Base-by-base conservation (phyloP, 1,139 yeast species). In the Nadsonia starkeyi-henricii region DNA sequence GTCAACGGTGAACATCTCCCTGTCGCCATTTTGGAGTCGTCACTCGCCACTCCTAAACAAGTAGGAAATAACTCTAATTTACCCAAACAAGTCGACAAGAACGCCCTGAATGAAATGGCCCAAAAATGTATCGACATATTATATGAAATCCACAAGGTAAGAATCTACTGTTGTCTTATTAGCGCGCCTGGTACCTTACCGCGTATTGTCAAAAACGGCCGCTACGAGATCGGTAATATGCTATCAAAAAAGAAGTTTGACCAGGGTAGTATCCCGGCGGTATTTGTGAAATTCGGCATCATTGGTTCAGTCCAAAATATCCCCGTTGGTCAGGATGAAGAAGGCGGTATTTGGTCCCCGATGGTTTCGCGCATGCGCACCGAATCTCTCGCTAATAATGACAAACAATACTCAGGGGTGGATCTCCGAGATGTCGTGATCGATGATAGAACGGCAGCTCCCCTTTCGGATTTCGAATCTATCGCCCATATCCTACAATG, bases 171-270 rank as follows among this genome's bases (percentile, higher is more conserved):
- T 63, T 81, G 88, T 4, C 61, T 86, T 52, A 81, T 89, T 2
- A 84, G 91, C 1, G 83, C 88, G 41, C 81, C 86, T 39, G 88
- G 85, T 53, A 73, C 89, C 0, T 70, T 93, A 39, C 96, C 98
- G 1, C 76, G 95, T 59, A 82, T 85, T 23, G 72, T 79, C 62
- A 70, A 93, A 58, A 80, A 86, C 64, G 96, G 96, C 7, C 80
- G 94, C 13, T 72, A 82, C 33, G 98, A 93, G 58, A 84, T 91
- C 55, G 97, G 98, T 1, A 91, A 89, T 57, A 85, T 89, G 80
- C 72, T 93, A 46, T 89, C 96, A 56, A 86, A 89, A 54, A 79
- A 85, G 57, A 74, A 78, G 55, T 88, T 88, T 59, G 72, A 81
- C 46, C 83, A 79, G 55, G 97, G 97, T 1, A 71, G 76, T 12